Percentiles rank a stretch among this genome's conserved stretches.
Conservation (phyloP, 768 basidiomycete species). For the Boletus sp. region DNA sequence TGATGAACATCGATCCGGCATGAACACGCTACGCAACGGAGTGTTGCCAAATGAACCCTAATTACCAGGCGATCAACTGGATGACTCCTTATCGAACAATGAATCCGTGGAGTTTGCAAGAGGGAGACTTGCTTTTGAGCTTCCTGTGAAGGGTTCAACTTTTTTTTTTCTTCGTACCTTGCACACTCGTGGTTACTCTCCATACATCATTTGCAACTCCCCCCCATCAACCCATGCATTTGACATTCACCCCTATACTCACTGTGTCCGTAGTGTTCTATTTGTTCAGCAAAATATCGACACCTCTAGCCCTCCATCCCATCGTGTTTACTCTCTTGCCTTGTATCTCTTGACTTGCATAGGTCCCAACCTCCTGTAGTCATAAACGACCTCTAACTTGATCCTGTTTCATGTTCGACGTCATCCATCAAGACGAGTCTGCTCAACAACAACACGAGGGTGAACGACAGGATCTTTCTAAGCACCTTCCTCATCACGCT, state of each 20-base stretch:
- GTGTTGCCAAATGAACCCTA: slow-evolving; percentile 19
- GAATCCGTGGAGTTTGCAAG: slow-evolving; percentile 14
- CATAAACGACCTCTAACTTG: background rate
- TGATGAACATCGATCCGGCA: slow-evolving; percentile 32
- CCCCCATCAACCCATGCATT: background rate
- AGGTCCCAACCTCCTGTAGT: slow-evolving; percentile 5
- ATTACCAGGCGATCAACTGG: slow-evolving; percentile 3
- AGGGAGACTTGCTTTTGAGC: slow-evolving; percentile 21
- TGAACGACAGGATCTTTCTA: slow-evolving; percentile 26
- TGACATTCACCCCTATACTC: background rate
- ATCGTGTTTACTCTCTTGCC: background rate
- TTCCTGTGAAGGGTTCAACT: slow-evolving; percentile 8
- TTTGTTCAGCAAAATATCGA: background rate
- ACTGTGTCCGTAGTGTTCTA: slow-evolving; percentile 5
- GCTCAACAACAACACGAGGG: slow-evolving; percentile 3
- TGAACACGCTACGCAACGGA: slow-evolving; percentile 19
- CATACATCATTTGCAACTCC: background rate
- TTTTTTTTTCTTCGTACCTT: background rate
- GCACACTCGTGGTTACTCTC: background rate
- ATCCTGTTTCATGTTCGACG: background rate
- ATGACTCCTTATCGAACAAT: slow-evolving; percentile 12
- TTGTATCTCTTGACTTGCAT: slow-evolving; percentile 1
- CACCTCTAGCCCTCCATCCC: background rate
- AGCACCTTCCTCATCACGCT: slow-evolving; percentile 32
- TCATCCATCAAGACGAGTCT: background rate